A percentile compares a stretch with the other conserved stretches of the same genome.
Conservation (phyloP, 176 grass and related monocot species). For the Cymbopogon citratus region DNA sequence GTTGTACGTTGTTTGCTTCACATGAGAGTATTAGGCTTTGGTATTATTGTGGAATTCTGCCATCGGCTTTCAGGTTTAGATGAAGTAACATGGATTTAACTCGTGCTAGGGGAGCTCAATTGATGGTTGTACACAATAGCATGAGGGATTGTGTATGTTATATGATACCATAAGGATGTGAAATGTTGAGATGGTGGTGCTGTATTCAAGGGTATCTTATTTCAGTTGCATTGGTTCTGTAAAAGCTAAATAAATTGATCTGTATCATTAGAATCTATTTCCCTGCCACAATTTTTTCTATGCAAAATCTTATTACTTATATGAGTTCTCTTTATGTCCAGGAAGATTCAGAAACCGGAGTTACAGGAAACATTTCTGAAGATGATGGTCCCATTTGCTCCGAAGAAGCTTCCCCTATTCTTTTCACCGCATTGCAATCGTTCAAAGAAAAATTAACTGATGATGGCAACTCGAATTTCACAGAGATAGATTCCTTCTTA, state of each 20-base stretch:
- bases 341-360: neutral
- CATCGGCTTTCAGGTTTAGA: too few relatives aligned
- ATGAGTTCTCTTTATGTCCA: neutral
- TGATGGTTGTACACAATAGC: neutral
- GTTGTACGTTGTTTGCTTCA: too few relatives aligned
- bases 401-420: neutral
- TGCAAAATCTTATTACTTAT: neutral
- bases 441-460: too few relatives aligned
- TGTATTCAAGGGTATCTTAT: neutral
- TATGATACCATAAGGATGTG: neutral
- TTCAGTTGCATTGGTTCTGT: neutral
- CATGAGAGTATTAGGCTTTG: too few relatives aligned
- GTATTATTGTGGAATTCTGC: too few relatives aligned
- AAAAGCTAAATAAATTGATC: neutral
- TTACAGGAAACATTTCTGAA: neutral
- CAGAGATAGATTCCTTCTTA: too few relatives aligned
- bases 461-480: too few relatives aligned
- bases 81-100: neutral
- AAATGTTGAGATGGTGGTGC: neutral
- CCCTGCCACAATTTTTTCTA: neutral
- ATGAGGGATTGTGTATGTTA: neutral
- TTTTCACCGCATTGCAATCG: neutral
- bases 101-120: neutral
- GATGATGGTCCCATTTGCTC: neutral
- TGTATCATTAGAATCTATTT: neutral